phyloP scores from a whole-genome alignment of 345 rosid species.

The Eucalyptus coolabah region DNA sequence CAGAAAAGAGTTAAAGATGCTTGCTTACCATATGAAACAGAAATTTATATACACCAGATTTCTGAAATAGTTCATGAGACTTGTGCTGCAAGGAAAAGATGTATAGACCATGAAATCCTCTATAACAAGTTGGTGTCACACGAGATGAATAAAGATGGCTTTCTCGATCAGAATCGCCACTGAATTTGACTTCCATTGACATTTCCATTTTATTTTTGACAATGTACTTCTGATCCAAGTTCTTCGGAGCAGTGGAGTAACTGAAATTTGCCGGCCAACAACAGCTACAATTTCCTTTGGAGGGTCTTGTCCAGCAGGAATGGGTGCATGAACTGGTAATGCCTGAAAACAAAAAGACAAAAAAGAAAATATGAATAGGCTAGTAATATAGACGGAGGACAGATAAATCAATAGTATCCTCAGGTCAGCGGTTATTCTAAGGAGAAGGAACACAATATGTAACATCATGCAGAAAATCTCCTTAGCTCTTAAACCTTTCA shows the following conservation, averaged over 20 bases:
- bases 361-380: background rate
- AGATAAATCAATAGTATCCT: background rate
- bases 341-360: slow-evolving; percentile 26
- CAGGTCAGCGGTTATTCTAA: background rate
- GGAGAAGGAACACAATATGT: background rate
- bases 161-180: background rate
- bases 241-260: slow-evolving; percentile 14
- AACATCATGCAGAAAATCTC: background rate
- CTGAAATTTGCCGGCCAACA: slow-evolving; percentile 36
- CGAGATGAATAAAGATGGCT: slow-evolving; percentile 6
- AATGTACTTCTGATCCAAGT: slow-evolving; percentile 45
- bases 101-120: slow-evolving; percentile 48
- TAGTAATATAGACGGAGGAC: background rate
- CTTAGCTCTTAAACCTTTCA: background rate
- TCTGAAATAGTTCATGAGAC: slow-evolving; percentile 18
- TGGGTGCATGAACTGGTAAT: slow-evolving; percentile 17
- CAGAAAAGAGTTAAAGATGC: background rate
- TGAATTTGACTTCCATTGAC: slow-evolving; percentile 31
- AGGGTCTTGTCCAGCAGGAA: slow-evolving; percentile 35
- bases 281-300: slow-evolving; percentile 58
- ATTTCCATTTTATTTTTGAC: slow-evolving; percentile 25
- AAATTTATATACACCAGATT: slow-evolving; percentile 44
- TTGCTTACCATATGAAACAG: slow-evolving; percentile 38
- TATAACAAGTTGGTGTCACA: slow-evolving; percentile 18
- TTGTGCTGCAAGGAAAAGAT: slow-evolving; percentile 29